Evolutionary conservation across 2,329 filamentous ascomycete species (phyloP).

Genomic region (Pseudogymnoascus sp.): DNA sequence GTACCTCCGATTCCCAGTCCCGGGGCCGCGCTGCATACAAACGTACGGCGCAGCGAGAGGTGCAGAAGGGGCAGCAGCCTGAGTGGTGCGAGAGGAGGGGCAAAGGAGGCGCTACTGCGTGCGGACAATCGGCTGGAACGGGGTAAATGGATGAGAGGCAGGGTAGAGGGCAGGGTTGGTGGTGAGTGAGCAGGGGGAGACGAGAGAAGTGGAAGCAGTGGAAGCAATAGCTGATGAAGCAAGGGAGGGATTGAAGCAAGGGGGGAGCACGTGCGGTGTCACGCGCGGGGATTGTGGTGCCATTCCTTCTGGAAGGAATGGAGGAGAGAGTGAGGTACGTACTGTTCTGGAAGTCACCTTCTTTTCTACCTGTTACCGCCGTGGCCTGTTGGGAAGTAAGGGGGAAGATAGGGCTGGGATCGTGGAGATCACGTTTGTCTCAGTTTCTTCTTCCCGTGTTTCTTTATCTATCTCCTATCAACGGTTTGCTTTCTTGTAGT

Average conservation of each 20-base stretch:
- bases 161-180: neutral
- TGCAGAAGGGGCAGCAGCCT: neutral
- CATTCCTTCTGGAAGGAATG: neutral
- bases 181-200: neutral
- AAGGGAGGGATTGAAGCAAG: neutral
- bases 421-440: neutral
- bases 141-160: neutral
- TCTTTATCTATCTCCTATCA: neutral
- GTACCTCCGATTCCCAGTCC: neutral
- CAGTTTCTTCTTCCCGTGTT: neutral
- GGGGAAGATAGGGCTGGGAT: neutral
- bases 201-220: neutral
- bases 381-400: neutral
- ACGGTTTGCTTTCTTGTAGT: too few relatives aligned
- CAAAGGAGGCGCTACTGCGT: neutral
- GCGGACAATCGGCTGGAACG: neutral
- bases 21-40: neutral
- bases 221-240: too few relatives aligned
- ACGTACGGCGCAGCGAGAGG: too few relatives aligned
- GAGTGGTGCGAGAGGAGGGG: neutral
- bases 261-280: neutral
- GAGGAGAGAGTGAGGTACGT: neutral
- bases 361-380: too few relatives aligned
- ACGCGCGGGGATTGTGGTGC: neutral
- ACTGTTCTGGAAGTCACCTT: neutral